Evolutionary conservation across 345 rosid species (phyloP).

Genomic region (Sonneratia alba): DNA sequence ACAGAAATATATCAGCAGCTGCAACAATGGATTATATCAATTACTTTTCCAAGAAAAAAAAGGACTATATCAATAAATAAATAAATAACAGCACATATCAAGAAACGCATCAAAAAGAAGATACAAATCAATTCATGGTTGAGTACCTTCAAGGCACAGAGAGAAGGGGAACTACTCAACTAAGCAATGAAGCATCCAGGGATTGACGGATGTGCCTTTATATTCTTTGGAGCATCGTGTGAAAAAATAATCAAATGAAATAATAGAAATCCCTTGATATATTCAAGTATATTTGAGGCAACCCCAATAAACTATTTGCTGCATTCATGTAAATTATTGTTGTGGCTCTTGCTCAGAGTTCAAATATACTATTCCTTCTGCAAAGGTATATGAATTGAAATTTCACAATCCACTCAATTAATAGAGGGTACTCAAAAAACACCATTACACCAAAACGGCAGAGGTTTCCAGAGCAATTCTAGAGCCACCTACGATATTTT

Average conservation of each 20-base stretch:
- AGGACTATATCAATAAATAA: too few relatives aligned
- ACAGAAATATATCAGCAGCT: conserved; percentile 89
- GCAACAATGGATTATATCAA: conserved; percentile 12
- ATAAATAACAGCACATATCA: neutral
- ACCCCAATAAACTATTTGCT: neutral
- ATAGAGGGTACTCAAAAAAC: too few relatives aligned
- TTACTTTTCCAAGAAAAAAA: neutral
- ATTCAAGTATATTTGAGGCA: neutral
- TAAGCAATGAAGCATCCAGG: neutral
- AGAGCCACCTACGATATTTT: too few relatives aligned
- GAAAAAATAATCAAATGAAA: neutral
- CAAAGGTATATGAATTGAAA: too few relatives aligned
- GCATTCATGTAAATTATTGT: neutral
- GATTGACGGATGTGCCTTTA: neutral
- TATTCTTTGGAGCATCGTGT: neutral
- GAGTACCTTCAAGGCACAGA: too few relatives aligned
- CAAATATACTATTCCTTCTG: too few relatives aligned
- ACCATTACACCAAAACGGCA: too few relatives aligned
- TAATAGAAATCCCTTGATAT: neutral
- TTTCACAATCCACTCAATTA: too few relatives aligned
- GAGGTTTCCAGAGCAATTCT: too few relatives aligned
- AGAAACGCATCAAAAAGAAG: neutral
- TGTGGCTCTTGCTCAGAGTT: neutral
- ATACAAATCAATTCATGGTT: neutral
- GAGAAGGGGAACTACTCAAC: neutral